Conservation (phyloP, 331 rosid genomes). For the Quercus tomentella region DNA sequence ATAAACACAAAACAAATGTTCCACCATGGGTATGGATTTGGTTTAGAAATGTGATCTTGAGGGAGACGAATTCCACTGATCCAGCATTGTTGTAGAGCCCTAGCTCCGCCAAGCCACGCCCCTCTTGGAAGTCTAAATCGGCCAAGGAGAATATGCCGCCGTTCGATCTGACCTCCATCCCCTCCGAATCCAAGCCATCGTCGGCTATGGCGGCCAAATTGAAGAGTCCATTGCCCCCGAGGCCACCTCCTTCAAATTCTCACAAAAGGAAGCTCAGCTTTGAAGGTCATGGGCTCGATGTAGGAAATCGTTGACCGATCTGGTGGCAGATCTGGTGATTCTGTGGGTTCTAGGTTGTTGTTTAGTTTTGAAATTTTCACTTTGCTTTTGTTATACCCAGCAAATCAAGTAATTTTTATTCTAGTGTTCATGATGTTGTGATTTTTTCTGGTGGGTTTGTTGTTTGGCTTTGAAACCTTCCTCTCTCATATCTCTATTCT, state of each 20-base stretch:
- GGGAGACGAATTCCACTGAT: slow-evolving; percentile 48
- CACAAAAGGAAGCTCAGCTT: slow-evolving; percentile 83
- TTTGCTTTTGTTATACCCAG: too few relatives aligned
- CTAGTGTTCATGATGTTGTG: too few relatives aligned
- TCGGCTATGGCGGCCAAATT: slow-evolving; percentile 47
- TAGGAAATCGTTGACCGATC: too few relatives aligned
- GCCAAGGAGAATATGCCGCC: slow-evolving; percentile 77
- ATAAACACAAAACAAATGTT: too few relatives aligned
- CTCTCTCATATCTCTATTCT: too few relatives aligned
- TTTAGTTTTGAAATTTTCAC: too few relatives aligned
- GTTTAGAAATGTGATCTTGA: slow-evolving; percentile 38
- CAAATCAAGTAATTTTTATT: too few relatives aligned
- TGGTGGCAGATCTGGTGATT: too few relatives aligned
- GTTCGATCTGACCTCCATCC: slow-evolving; percentile 48
- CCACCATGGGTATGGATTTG: too few relatives aligned
- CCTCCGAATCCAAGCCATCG: slow-evolving; percentile 45
- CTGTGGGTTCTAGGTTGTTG: too few relatives aligned
- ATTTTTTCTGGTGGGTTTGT: too few relatives aligned
- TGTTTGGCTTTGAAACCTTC: too few relatives aligned
- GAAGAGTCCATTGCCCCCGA: slow-evolving; percentile 77
- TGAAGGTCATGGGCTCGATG: slow-evolving; percentile 10
- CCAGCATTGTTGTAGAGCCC: slow-evolving; percentile 48
- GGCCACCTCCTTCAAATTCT: slow-evolving; percentile 83
- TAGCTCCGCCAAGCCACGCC: slow-evolving; percentile 40
- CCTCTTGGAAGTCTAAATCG: slow-evolving; percentile 48